These are phyloP conservation scores for Suillus spraguei DNA, from an alignment of 768 basidiomycete species.

Conservation along the genomic window DNA sequence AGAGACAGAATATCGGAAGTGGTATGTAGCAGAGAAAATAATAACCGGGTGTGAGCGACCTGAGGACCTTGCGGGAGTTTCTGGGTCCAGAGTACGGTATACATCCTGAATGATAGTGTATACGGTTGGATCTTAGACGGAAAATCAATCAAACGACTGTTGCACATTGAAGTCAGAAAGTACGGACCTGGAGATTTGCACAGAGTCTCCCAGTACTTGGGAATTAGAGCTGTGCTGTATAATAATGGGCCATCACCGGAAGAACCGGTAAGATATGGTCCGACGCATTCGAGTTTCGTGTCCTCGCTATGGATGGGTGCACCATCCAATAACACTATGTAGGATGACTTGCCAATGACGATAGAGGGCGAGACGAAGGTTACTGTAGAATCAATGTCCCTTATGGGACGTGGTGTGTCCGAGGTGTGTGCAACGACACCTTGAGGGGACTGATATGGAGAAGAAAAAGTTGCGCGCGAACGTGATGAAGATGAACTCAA, in stretches of 20 bases:
- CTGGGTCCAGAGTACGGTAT: constrained; percentile 29
- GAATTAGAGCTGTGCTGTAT: constrained; percentile 64
- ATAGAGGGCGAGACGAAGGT: constrained; percentile 57
- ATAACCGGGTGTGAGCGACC: constrained; percentile 31
- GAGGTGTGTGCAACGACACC: constrained; percentile 5
- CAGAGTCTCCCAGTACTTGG: constrained; percentile 65
- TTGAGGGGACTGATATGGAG: not conserved
- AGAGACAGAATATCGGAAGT: constrained; percentile 46
- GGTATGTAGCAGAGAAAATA: constrained; percentile 62
- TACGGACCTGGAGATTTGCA: constrained; percentile 51
- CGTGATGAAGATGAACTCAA: not conserved
- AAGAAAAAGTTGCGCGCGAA: not conserved
- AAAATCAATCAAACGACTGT: constrained; percentile 18
- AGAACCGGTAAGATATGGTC: constrained; percentile 32
- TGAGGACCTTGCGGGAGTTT: constrained; percentile 22
- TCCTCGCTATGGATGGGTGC: constrained; percentile 54
- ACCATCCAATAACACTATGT: constrained; percentile 54
- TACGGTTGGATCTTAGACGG: constrained; percentile 57
- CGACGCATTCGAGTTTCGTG: constrained; percentile 37
- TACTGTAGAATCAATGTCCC: constrained; percentile 65
- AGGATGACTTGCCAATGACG: constrained; percentile 55
- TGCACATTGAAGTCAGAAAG: not conserved
- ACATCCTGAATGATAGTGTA: constrained; percentile 73
- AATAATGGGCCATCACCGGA: constrained; percentile 40
- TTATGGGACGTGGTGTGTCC: constrained; percentile 51